Evolutionary conservation across 2,329 filamentous ascomycete species (phyloP).

Genomic region (Neospermospora avenae): DNA sequence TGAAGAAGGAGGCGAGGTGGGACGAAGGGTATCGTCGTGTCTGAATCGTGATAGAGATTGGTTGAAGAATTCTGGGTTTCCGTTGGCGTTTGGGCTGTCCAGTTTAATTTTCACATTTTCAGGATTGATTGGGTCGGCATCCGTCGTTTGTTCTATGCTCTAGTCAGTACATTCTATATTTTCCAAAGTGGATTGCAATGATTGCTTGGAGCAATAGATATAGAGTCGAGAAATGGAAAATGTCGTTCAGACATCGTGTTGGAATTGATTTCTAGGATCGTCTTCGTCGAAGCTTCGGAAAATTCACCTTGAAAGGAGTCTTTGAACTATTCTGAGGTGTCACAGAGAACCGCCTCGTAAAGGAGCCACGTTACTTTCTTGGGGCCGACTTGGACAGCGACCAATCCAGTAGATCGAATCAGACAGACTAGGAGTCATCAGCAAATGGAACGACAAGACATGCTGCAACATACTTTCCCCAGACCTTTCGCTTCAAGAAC

Average conservation of each 20-base stretch:
- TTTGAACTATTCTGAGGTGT: constrained; percentile 10
- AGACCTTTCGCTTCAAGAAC: neutral
- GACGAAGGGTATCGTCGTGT: constrained; percentile 17
- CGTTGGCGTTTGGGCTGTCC: neutral
- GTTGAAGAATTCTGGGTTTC: neutral
- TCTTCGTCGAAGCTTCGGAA: constrained; percentile 5
- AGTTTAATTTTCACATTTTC: too few species aligned
- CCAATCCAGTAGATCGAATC: neutral
- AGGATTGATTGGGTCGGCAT: too few species aligned
- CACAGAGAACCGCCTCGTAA: constrained; percentile 14
- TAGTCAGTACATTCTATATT: too few species aligned
- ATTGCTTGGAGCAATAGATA: too few species aligned
- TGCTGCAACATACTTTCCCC: neutral
- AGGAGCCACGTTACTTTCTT: neutral
- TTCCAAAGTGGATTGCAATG: too few species aligned
- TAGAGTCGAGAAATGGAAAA: too few species aligned
- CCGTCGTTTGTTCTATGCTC: too few species aligned
- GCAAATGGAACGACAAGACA: neutral
- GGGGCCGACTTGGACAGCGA: constrained; percentile 9
- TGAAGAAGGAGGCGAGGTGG: constrained; percentile 25
- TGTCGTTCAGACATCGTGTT: too few species aligned
- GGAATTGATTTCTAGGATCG: too few species aligned
- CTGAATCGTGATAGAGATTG: neutral
- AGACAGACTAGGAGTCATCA: neutral
- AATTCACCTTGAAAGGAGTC: constrained; percentile 12